Conservation (phyloP, 2,329 filamentous ascomycete species). For the Thielaviopsis punctulata region DNA sequence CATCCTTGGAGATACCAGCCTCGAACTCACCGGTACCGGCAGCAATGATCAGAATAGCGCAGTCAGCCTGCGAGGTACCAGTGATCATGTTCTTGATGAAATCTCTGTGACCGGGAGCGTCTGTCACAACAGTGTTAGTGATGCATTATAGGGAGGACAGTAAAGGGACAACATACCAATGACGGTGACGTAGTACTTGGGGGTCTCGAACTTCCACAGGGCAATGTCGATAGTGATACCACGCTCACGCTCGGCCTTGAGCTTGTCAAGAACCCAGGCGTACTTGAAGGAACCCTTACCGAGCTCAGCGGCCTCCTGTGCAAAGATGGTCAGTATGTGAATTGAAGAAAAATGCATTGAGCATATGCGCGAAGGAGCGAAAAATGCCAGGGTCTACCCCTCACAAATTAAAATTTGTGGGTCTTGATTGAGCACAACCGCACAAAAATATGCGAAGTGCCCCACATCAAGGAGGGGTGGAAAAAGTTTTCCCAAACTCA, state of each 20-base stretch:
- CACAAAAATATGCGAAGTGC: conserved; percentile 10
- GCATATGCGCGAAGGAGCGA: background rate
- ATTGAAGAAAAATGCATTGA: conserved; percentile 1
- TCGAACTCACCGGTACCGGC: conserved; percentile 99
- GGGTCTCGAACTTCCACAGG: conserved; percentile 99
- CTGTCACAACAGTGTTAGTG: conserved; percentile 24
- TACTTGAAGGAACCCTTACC: conserved; percentile 99
- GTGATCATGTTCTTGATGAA: conserved; percentile 99
- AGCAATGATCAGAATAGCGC: conserved; percentile 99
- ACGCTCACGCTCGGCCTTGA: conserved; percentile 99
- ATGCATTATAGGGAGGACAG: background rate
- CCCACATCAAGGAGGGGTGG: background rate
- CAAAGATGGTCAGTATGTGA: conserved; percentile 12
- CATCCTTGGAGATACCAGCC: conserved; percentile 99
- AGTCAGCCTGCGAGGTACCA: conserved; percentile 99
- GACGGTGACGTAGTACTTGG: conserved; percentile 95
- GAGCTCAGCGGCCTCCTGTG: conserved; percentile 91
- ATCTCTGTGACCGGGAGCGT: conserved; percentile 98
- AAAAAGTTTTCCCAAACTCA: conserved; percentile 10
- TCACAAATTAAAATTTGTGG: background rate
- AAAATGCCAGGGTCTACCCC: background rate
- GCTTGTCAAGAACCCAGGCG: conserved; percentile 99
- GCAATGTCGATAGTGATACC: conserved; percentile 99
- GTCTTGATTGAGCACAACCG: background rate
- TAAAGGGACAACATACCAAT: conserved; percentile 48